phyloP scores from a whole-genome alignment of 768 basidiomycete species.

The Dentipellis sp. region DNA sequence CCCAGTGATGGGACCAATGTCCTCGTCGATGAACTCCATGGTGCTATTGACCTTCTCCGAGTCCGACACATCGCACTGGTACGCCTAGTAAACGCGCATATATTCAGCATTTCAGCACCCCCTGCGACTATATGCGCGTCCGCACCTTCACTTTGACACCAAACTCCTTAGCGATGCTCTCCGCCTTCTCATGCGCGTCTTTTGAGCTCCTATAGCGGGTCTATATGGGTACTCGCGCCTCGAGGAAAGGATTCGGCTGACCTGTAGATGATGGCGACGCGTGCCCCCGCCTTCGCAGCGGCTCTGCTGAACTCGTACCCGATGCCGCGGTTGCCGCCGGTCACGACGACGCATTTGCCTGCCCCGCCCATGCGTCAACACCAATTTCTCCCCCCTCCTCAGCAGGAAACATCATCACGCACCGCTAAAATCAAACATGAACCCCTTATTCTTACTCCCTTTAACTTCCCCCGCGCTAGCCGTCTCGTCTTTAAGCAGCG shows the following conservation, averaged over 20 bases:
- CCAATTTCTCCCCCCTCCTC: background rate
- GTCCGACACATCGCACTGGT: conserved; percentile 52
- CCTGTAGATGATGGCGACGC: conserved; percentile 58
- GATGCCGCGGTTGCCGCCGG: conserved; percentile 56
- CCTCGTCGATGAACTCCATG: conserved; percentile 38
- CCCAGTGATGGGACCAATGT: conserved; percentile 39
- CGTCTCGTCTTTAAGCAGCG: too few relatives aligned
- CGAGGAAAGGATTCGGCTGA: conserved; percentile 5
- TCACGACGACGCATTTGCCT: conserved; percentile 45
- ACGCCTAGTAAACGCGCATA: conserved; percentile 31
- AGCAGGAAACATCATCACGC: background rate
- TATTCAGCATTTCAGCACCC: background rate
- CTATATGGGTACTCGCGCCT: background rate
- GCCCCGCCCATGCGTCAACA: background rate
- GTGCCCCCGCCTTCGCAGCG: conserved; percentile 43
- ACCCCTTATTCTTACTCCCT: background rate
- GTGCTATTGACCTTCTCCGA: conserved; percentile 31
- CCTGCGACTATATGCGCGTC: conserved; percentile 1
- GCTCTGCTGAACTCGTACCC: conserved; percentile 46
- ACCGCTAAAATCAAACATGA: background rate
- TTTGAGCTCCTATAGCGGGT: conserved; percentile 29
- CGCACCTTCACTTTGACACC: conserved; percentile 33
- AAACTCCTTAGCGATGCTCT: conserved; percentile 37
- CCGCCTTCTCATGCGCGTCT: conserved; percentile 39
- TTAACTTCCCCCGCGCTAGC: too few relatives aligned